Conservation (phyloP, 139 green algal genomes). For the Deuterostichococcus epilithicus region DNA sequence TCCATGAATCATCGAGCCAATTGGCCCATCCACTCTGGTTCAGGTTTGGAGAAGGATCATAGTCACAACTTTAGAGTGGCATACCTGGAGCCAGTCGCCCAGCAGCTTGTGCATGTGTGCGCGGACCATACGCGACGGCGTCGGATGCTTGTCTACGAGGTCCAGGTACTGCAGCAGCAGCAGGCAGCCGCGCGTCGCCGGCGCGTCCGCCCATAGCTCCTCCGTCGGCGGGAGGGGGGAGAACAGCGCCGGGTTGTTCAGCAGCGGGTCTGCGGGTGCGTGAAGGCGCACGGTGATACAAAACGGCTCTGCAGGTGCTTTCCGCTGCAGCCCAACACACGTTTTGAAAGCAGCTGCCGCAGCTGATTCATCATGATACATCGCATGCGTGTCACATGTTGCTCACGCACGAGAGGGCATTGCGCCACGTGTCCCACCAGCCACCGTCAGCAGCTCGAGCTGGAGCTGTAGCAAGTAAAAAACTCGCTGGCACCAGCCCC, state of each 20-base stretch:
- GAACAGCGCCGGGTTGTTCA: slow-evolving; percentile 86
- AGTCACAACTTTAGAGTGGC: not conserved
- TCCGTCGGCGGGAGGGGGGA: slow-evolving; percentile 4
- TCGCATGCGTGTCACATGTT: too few species aligned
- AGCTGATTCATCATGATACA: too few species aligned
- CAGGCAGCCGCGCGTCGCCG: slow-evolving; percentile 23
- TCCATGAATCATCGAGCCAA: not conserved
- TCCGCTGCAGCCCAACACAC: too few species aligned
- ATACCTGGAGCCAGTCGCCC: slow-evolving; percentile 30
- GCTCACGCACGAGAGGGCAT: too few species aligned
- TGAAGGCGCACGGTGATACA: too few species aligned
- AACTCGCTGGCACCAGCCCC: too few species aligned
- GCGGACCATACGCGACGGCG: slow-evolving; percentile 80
- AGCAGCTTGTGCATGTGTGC: slow-evolving; percentile 69
- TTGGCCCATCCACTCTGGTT: not conserved
- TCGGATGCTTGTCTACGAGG: slow-evolving; percentile 59
- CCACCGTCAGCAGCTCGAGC: too few species aligned
- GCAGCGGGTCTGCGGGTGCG: slow-evolving; percentile 66
- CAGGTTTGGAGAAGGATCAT: not conserved
- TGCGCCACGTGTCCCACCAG: too few species aligned
- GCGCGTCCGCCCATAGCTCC: slow-evolving; percentile 3
- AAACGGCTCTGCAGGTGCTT: too few species aligned
- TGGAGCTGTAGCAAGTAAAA: too few species aligned
- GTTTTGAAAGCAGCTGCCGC: too few species aligned
- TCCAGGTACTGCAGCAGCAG: slow-evolving; percentile 87